Conservation (phyloP, 2,329 filamentous ascomycete species). For the Phialemoniopsis sp. region DNA sequence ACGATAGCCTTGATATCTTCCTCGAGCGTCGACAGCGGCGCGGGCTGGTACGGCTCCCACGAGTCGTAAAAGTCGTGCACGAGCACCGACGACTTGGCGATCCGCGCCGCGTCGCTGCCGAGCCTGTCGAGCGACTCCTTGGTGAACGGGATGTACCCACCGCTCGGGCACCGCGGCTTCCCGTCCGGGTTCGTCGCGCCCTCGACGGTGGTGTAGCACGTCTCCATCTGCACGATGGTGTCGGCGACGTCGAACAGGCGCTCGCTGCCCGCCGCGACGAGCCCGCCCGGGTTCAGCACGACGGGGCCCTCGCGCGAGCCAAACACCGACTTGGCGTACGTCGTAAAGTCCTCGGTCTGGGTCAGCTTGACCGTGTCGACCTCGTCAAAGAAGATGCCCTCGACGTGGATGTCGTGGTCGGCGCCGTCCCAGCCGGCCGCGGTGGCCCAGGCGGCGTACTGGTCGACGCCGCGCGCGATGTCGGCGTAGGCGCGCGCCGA, state of each 20-base stretch:
- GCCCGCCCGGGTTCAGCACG: conserved; percentile 9
- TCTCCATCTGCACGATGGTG: conserved; percentile 10
- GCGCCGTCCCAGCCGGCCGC: conserved; percentile 1
- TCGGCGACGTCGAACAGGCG: conserved; percentile 9
- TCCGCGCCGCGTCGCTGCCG: neutral
- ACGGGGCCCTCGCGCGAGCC: conserved; percentile 5
- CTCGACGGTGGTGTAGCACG: conserved; percentile 10
- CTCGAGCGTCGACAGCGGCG: conserved; percentile 2
- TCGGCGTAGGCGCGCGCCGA: conserved; percentile 3
- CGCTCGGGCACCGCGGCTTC: conserved; percentile 6
- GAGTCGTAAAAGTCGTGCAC: conserved; percentile 11
- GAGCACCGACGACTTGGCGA: conserved; percentile 9
- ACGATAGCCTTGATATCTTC: conserved; percentile 2
- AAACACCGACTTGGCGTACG: conserved; percentile 6
- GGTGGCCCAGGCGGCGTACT: conserved; percentile 10
- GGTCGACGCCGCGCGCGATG: conserved; percentile 5
- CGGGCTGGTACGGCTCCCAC: conserved; percentile 5
- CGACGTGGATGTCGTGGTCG: conserved; percentile 7
- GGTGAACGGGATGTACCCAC: conserved; percentile 9
- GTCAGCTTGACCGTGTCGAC: conserved; percentile 5
- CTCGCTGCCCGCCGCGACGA: conserved; percentile 9
- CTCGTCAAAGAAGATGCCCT: conserved; percentile 15
- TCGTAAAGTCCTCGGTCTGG: conserved; percentile 7
- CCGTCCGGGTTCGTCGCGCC: conserved; percentile 7
- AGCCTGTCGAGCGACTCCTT: neutral